Percentiles rank a stretch among this genome's conserved stretches.
Conservation (phyloP, 306 rosid species). For the Parietaria judaica region DNA sequence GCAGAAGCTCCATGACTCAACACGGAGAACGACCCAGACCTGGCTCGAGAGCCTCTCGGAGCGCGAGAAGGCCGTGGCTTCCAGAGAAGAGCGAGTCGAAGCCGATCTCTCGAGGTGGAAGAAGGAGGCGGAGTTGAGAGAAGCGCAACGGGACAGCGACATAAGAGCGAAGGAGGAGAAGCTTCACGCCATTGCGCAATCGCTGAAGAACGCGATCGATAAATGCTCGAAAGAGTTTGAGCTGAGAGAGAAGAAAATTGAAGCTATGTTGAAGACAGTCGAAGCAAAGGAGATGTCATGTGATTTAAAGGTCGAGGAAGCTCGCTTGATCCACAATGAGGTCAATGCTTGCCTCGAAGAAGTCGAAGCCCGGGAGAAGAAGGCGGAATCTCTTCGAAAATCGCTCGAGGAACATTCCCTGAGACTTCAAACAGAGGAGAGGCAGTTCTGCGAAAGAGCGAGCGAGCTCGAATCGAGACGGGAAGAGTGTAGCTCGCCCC, state of each 20-base stretch:
- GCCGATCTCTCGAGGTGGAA: not conserved
- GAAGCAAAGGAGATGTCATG: not conserved
- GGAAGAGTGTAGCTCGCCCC: slow-evolving; percentile 8
- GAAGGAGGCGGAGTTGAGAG: slow-evolving; percentile 9
- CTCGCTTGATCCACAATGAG: slow-evolving; percentile 6
- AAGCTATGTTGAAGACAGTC: not conserved
- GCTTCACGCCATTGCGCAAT: not conserved
- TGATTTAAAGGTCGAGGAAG: slow-evolving; percentile 7
- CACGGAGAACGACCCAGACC: not conserved
- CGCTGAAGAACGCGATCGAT: not conserved
- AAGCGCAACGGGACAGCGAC: slow-evolving; percentile 3
- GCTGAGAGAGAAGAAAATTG: slow-evolving; percentile 4
- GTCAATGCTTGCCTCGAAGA: slow-evolving; percentile 21
- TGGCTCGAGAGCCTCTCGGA: not conserved
- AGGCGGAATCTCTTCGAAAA: not conserved
- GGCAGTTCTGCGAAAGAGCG: slow-evolving; percentile 13
- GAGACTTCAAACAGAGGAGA: slow-evolving; percentile 23
- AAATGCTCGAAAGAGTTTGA: slow-evolving; percentile 1
- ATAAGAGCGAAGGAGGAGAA: slow-evolving; percentile 7
- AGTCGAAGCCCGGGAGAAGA: slow-evolving; percentile 17
- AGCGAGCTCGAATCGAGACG: slow-evolving; percentile 23
- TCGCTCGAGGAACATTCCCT: slow-evolving; percentile 10
- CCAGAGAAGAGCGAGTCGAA: not conserved
- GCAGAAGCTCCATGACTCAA: not conserved
- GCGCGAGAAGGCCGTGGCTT: not conserved